Percentiles rank a stretch among this genome's conserved stretches.
Evolutionary conservation across 129 eudicot species (phyloP).

Genomic region (Chrysanthemum makinoi): DNA sequence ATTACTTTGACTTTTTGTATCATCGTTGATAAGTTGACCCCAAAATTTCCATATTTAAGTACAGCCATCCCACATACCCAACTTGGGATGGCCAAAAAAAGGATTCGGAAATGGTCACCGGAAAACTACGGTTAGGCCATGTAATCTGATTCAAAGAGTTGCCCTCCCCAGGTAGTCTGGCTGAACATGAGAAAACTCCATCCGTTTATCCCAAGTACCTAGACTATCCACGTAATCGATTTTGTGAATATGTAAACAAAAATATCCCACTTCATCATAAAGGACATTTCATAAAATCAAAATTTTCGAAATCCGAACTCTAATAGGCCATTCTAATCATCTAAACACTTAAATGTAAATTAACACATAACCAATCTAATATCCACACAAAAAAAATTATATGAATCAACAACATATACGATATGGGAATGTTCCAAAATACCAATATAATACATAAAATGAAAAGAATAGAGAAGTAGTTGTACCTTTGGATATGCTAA

Average conservation of each 20-base stretch:
- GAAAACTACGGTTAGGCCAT: neutral
- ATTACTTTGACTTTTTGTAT: conserved; percentile 6
- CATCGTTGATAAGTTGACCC: conserved; percentile 16
- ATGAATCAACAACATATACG: conserved; percentile 12
- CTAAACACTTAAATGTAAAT: conserved; percentile 15
- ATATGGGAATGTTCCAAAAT: conserved; percentile 1
- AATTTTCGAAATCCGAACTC: neutral
- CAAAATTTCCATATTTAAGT: conserved; percentile 5
- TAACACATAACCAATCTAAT: too few relatives aligned
- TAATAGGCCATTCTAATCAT: conserved; percentile 5
- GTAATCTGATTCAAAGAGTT: neutral
- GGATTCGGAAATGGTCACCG: neutral
- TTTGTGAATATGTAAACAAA: neutral
- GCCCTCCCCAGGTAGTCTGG: neutral
- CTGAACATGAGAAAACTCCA: neutral
- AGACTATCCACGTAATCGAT: neutral
- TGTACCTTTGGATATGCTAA: conserved; percentile 5
- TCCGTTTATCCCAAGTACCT: too few relatives aligned
- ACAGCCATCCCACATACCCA: neutral
- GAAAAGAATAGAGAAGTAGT: neutral
- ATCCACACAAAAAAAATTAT: too few relatives aligned
- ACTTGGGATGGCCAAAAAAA: too few relatives aligned
- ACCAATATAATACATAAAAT: neutral
- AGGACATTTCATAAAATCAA: neutral
- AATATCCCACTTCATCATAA: neutral